phyloP scores from a whole-genome alignment of 768 basidiomycete genomes.

The Lactarius sanguifluus region DNA sequence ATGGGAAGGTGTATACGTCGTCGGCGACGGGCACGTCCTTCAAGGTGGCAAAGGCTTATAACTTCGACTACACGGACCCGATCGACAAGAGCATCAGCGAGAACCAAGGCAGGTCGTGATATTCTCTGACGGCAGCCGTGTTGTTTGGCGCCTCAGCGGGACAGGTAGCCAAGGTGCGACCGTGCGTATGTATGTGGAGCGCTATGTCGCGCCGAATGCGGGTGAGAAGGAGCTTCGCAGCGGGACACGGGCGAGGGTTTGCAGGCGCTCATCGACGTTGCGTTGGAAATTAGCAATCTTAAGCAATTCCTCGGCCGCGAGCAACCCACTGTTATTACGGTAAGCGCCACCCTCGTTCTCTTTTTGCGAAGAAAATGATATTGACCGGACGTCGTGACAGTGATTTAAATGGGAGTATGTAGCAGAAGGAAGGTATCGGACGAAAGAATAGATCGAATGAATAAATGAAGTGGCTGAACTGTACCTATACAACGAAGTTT shows the following conservation, averaged over 20 bases:
- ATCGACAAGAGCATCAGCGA: conserved; percentile 91
- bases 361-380: not conserved
- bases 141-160: conserved; percentile 94
- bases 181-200: conserved; percentile 93
- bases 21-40: conserved; percentile 67
- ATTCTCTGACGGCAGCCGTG: conserved; percentile 89
- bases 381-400: conserved; percentile 1
- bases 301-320: conserved; percentile 83
- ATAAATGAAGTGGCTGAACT: not conserved
- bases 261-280: conserved; percentile 94
- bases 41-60: conserved; percentile 71
- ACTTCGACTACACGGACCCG: conserved; percentile 98
- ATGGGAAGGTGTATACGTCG: conserved; percentile 65
- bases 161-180: conserved; percentile 97
- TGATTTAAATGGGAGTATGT: not conserved
- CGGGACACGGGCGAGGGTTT: conserved; percentile 86
- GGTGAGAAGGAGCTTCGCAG: conserved; percentile 69
- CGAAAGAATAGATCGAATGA: not conserved
- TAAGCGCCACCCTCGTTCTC: conserved; percentile 2
- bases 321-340: conserved; percentile 93
- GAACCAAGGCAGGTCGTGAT: conserved; percentile 93
- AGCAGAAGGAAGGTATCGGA: not conserved
- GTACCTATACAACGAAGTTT: not conserved
- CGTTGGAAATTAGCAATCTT: conserved; percentile 80
- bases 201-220: conserved; percentile 73